phyloP scores from a whole-genome alignment of 805 yeast species.

The Komagataella kurtzmanii region DNA sequence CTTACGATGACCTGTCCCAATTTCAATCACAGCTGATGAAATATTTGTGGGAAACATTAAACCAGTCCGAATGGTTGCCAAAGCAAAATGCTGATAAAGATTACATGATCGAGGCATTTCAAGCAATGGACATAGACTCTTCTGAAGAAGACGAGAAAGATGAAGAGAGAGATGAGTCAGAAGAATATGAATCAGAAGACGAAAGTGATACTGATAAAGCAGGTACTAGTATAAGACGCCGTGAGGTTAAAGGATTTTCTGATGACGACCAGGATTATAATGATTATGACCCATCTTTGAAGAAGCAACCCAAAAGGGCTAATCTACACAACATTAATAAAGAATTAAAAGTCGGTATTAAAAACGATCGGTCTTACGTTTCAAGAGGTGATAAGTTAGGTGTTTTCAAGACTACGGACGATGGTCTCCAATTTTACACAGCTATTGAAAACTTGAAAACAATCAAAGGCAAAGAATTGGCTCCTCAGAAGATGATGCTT shows the following conservation, averaged over 20 bases:
- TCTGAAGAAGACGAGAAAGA: conserved; percentile 22
- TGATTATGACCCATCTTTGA: conserved; percentile 17
- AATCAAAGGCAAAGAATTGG: conserved; percentile 29
- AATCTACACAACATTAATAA: conserved; percentile 27
- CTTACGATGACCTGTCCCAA: conserved; percentile 21
- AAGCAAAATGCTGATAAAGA: conserved; percentile 31
- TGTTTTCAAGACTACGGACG: conserved; percentile 50
- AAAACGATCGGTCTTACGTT: conserved; percentile 63
- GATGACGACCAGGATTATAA: conserved; percentile 25
- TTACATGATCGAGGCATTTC: conserved; percentile 44
- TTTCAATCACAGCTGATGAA: conserved; percentile 42
- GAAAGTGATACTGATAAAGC: conserved; percentile 8
- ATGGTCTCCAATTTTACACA: conserved; percentile 45
- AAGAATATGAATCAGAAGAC: conserved; percentile 18
- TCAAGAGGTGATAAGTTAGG: conserved; percentile 73
- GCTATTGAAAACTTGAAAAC: conserved; percentile 49
- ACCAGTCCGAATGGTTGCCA: conserved; percentile 34
- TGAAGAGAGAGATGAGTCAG: conserved; percentile 13
- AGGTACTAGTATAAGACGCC: conserved; percentile 2
- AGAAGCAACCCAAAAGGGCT: conserved; percentile 2
- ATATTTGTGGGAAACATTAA: conserved; percentile 48
- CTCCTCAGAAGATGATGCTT: conserved; percentile 59
- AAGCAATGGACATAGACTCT: conserved; percentile 23
- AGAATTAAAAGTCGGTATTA: conserved; percentile 56
- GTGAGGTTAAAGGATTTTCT: conserved; percentile 8